phyloP scores from a whole-genome alignment of 2,329 filamentous ascomycete genomes.

The Colletotrichum orbiculare region DNA sequence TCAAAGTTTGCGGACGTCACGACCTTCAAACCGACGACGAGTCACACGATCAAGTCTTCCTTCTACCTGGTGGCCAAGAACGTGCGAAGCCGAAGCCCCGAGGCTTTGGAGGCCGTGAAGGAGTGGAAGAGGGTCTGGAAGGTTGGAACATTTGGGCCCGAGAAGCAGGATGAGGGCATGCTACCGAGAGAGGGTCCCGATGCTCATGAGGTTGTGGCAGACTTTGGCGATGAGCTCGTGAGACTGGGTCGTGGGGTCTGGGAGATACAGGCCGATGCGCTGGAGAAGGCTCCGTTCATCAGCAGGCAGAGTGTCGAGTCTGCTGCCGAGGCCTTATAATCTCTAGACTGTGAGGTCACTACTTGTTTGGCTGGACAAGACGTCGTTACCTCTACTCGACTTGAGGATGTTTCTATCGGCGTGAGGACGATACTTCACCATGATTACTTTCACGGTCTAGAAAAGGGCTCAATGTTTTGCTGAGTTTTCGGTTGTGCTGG shows the following conservation, averaged over 20 bases:
- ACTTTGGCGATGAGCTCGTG: slow-evolving; percentile 50
- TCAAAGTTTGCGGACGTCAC: background rate
- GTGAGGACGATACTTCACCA: too few relatives aligned
- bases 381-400: too few relatives aligned
- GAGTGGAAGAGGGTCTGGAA: slow-evolving; percentile 55
- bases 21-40: slow-evolving; percentile 9
- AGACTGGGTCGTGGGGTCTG: slow-evolving; percentile 47
- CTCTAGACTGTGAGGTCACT: too few relatives aligned
- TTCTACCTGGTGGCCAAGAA: slow-evolving; percentile 64
- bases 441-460: too few relatives aligned
- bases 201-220: slow-evolving; percentile 44
- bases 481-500: too few relatives aligned
- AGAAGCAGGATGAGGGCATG: slow-evolving; percentile 17
- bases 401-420: too few relatives aligned
- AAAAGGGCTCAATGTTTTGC: too few relatives aligned
- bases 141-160: slow-evolving; percentile 50
- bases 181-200: slow-evolving; percentile 15
- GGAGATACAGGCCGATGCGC: slow-evolving; percentile 47
- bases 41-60: slow-evolving; percentile 56
- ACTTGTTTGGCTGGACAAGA: too few relatives aligned
- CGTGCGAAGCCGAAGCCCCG: slow-evolving; percentile 46
- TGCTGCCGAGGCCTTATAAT: too few relatives aligned
- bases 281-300: slow-evolving; percentile 44
- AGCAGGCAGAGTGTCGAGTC: too few relatives aligned
- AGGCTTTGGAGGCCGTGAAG: slow-evolving; percentile 49